Conservation (phyloP, 495 filamentous ascomycete species). For the Penicillium crystallinum region DNA sequence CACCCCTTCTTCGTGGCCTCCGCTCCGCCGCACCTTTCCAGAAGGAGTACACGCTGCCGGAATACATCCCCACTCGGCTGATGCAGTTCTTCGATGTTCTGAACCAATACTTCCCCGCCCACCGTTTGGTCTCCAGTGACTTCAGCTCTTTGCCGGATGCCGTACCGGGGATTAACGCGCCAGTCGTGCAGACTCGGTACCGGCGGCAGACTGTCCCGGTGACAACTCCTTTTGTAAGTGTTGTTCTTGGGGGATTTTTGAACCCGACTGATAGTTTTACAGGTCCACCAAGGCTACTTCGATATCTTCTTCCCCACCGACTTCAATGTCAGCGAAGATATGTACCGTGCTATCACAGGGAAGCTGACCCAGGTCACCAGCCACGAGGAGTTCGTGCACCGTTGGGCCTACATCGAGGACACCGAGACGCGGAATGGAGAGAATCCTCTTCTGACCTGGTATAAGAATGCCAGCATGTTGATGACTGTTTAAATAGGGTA, state of each 20-base stretch:
- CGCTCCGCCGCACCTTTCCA: constrained; percentile 57
- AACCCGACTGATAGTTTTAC: constrained; percentile 7
- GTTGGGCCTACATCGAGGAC: constrained; percentile 87
- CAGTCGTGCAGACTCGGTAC: constrained; percentile 93
- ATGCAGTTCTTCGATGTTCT: constrained; percentile 97
- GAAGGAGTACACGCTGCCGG: constrained; percentile 70
- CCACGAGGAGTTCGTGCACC: constrained; percentile 84
- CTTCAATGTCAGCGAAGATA: constrained; percentile 78
- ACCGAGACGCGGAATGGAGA: constrained; percentile 85
- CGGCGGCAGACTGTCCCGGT: constrained; percentile 82
- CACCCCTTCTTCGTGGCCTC: constrained; percentile 52
- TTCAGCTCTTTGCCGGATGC: constrained; percentile 83
- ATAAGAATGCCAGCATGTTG: constrained; percentile 88
- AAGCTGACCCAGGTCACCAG: constrained; percentile 77
- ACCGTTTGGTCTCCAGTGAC: constrained; percentile 84
- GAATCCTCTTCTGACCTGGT: constrained; percentile 90
- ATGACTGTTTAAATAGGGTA: constrained; percentile 58
- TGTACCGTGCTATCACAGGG: constrained; percentile 88
- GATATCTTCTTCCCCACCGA: constrained; percentile 98
- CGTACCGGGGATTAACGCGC: constrained; percentile 76
- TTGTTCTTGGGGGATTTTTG: background rate
- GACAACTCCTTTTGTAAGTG: constrained; percentile 77
- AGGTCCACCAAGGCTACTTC: constrained; percentile 98
- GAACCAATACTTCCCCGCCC: constrained; percentile 76
- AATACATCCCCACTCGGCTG: constrained; percentile 89